A percentile compares a stretch with the other conserved stretches of the same genome.
Conservation (phyloP, 257 asterid genomes). For the Solanum sejunctum region DNA sequence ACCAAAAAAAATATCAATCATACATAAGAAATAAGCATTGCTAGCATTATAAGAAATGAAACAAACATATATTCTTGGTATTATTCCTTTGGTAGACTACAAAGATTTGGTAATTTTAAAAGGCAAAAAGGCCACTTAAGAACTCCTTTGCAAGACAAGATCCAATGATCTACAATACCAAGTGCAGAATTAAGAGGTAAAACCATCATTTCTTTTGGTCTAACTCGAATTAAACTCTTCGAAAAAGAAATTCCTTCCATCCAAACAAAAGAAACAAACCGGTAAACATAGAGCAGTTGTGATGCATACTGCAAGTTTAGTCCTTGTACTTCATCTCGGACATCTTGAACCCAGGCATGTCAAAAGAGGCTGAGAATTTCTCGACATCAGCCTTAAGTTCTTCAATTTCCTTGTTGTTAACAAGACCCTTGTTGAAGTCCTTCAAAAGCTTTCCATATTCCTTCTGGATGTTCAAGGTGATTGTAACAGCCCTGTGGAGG, state of each 20-base stretch:
- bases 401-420: slow-evolving; percentile 77
- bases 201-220: neutral
- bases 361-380: slow-evolving; percentile 70
- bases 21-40: neutral
- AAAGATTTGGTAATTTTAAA: neutral
- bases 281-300: neutral
- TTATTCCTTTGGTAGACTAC: neutral
- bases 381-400: slow-evolving; percentile 89
- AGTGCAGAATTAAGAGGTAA: neutral
- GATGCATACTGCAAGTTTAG: slow-evolving; percentile 7
- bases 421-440: slow-evolving; percentile 96
- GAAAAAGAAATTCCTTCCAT: neutral
- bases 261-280: neutral
- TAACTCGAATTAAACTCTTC: neutral
- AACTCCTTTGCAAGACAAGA: neutral
- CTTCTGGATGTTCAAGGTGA: slow-evolving; percentile 84
- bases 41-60: neutral
- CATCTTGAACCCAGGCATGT: slow-evolving; percentile 93
- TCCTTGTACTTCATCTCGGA: slow-evolving; percentile 94
- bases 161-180: neutral
- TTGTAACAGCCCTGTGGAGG: slow-evolving; percentile 75
- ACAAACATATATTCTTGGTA: neutral
- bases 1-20: neutral
- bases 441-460: slow-evolving; percentile 83
- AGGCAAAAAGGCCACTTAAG: neutral